Base-by-base conservation (phyloP, 1,284 basidiomycete genomes). In the Fistulinella cinereoalba region DNA sequence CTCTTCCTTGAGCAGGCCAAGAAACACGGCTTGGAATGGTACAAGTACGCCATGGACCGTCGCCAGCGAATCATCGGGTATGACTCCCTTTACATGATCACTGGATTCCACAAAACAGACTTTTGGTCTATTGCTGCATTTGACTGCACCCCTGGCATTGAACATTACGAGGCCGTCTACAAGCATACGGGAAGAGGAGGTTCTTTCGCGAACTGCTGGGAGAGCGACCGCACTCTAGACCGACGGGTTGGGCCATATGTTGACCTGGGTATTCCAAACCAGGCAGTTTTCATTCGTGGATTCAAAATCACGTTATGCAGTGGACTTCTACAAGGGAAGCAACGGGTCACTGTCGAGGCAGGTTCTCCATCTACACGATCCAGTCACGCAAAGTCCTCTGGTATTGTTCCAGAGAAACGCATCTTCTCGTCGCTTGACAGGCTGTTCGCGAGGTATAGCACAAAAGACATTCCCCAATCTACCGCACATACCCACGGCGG, bases 21-120 rank as follows among this genome's bases (percentile, higher is more conserved):
- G 11, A 33, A 7, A 23, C 46, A 50, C 24, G 54, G 25, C 3
- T 32, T 33, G 2, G 41, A 41, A 4, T 54, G 54, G 54, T 55
- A 55, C 21, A 32, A 44, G 8, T 55, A 49, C 10, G 46, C 53
- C n/a, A 16, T 43, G 24, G 32, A 37, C 9, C 34, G 41, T 29
- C 41, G 37, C 5, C 28, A 19, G 13, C 47, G 45, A 11, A 47
- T 46, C 16, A 46, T 47, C 32, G 43, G 11, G 9, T 12, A 22
- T 9, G 48, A 57, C 9, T 50, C 54, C 11, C 44, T 54, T 18
- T 55, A 56, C 18, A 4, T 56, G 29, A 43, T 55, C 3, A 55
- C 54, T 1, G 54, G 54, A 15, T 6, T 43, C 5, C 38, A 50
- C 25, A 56, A 55, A 31, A 24, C 54, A 1, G 11, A 40, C 3